Base-by-base conservation (phyloP, 2,329 filamentous ascomycete species). In the Cordyceps militaris region DNA sequence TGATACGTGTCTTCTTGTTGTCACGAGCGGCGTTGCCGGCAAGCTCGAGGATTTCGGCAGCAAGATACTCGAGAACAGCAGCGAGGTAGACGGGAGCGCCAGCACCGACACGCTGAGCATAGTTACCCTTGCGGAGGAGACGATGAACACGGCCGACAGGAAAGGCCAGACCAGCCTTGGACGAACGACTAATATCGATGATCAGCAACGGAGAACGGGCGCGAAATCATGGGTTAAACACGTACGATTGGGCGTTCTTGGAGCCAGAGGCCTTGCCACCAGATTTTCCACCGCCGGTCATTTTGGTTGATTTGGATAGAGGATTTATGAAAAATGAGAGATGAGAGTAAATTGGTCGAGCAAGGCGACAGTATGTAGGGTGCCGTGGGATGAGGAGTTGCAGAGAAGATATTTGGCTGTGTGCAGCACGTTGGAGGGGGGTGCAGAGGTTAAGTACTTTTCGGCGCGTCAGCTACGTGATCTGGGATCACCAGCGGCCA, bases 1-100 rank as follows among this genome's bases (percentile, higher is more conserved):
- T 99, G 81, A 99, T 99, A 88, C 94, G 92, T 65, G 93, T 99
- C 89, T 97, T 97, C 90, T 99, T 99, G 87, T 97, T 97, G 81
- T 99, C 94, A 69, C 94, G 93, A 64, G 94, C 94, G 70, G 94
- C 94, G 77, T 99, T 99, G 69, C 94, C 94, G 75, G 94, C 94
- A 79, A 99, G 81, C 80, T 99, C 94, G 71, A 99, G 91, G 69
- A 99, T 97, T 82, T 99, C 94, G 66, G 94, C 94, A 67, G 94
- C 93, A 60, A 99, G 88, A 75, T 99, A 99, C 80, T 99, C 94
- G 51, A 99, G 91, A 57, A 99, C 94, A 58, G 93, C 93, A 65
- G 93, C 93, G 64, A 97, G 88, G 76, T 97, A 97, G 71, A 97
- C 93, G 64, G 93, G 93, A 66, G 93, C 93, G 83, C 89, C 93